Conservation (phyloP, 2,329 filamentous ascomycete species). For the Trichophyton simii region DNA sequence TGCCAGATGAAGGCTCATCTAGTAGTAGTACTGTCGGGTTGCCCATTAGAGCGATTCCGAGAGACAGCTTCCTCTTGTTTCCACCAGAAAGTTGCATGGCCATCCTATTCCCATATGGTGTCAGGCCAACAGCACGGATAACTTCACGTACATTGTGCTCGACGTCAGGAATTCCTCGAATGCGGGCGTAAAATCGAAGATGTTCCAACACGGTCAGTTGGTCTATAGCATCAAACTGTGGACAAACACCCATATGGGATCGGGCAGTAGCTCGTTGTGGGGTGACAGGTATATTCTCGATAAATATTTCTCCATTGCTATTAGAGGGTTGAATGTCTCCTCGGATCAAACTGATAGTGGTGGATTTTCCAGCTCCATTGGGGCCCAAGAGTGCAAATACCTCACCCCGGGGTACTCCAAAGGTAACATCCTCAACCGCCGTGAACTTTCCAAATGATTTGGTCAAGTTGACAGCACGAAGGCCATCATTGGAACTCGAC, state of each 20-base stretch:
- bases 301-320: conserved; percentile 64
- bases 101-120: conserved; percentile 58
- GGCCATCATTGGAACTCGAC: conserved; percentile 49
- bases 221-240: conserved; percentile 79
- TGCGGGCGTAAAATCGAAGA: conserved; percentile 72
- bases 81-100: conserved; percentile 72
- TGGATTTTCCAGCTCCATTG: conserved; percentile 84
- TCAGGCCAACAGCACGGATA: conserved; percentile 66
- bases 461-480: conserved; percentile 66
- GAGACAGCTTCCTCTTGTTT: conserved; percentile 82
- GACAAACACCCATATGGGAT: conserved; percentile 75
- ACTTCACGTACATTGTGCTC: conserved; percentile 66
- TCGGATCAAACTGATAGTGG: conserved; percentile 75
- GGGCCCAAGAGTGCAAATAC: conserved; percentile 83
- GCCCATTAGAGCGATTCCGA: conserved; percentile 85
- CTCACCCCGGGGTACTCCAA: conserved; percentile 65
- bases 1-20: conserved; percentile 77
- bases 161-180: conserved; percentile 64
- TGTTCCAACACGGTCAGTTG: conserved; percentile 83
- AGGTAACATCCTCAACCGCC: conserved; percentile 80
- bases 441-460: conserved; percentile 65
- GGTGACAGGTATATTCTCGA: conserved; percentile 66
- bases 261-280: conserved; percentile 59
- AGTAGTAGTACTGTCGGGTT: conserved; percentile 78
- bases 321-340: conserved; percentile 68